Conservation (phyloP, 257 asterid species). For the Nicotiana noctiflora region DNA sequence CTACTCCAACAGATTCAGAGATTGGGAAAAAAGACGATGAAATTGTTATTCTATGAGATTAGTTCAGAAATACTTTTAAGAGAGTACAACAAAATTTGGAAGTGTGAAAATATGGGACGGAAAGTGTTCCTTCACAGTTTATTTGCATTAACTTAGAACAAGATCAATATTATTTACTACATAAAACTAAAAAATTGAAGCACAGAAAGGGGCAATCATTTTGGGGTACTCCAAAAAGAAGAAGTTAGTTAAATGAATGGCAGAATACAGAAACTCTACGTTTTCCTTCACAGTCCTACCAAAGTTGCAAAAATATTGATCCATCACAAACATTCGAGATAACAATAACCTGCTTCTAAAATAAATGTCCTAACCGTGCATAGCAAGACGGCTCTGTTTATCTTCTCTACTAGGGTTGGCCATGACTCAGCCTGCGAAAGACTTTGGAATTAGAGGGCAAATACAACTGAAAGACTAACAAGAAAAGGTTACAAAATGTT, state of each 20-base stretch:
- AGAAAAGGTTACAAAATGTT: not conserved
- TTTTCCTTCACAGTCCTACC: not conserved
- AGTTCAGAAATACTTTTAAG: not conserved
- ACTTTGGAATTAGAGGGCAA: not conserved
- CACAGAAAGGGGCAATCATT: not conserved
- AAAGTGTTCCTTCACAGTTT: not conserved
- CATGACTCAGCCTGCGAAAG: slow-evolving; percentile 31
- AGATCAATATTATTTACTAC: not conserved
- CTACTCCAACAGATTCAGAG: not conserved
- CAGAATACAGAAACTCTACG: not conserved
- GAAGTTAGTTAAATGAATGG: not conserved
- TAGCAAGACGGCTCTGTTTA: slow-evolving; percentile 29
- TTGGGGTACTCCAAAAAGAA: not conserved
- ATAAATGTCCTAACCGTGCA: slow-evolving; percentile 30
- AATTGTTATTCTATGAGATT: not conserved
- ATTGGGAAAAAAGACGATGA: not conserved
- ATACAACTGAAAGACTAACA: not conserved
- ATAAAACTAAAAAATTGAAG: not conserved
- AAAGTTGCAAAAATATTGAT: not conserved
- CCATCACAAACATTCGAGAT: not conserved
- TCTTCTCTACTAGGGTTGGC: slow-evolving; percentile 24
- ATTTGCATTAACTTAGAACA: not conserved
- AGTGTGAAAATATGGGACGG: not conserved
- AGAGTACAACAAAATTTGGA: not conserved
- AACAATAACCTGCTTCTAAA: not conserved